Evolutionary conservation across 2,329 filamentous ascomycete species (phyloP), one percentile per base, ranked within the genome.

Genomic region (Ophiosphaerella narmari): DNA sequence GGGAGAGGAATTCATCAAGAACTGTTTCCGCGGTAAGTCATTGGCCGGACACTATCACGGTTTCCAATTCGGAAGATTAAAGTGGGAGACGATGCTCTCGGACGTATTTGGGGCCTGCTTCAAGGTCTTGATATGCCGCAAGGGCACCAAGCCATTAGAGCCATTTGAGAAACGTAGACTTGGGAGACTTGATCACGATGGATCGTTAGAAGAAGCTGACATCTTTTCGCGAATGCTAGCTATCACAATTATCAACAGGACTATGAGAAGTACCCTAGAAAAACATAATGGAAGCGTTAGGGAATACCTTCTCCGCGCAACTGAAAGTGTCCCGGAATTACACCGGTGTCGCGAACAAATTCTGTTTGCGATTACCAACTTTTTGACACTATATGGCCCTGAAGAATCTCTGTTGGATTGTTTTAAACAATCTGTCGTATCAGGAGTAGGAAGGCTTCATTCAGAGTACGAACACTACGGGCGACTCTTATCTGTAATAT

Each of bases 41-140:
- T 26, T 43, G 7, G 7, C 6, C 3, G 5, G 26, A 39, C 2
- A 6, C 18, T 12, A 38, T 18, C 12, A 14, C 18, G 13, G 5
- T 12, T 49, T 49, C 39, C 7, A 7, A n/a, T 18, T 12, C 6
- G 46, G 46, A 13, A 43, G 46, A 39, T 12, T 43, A 9, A 12
- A 29, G n/a, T 49, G 46, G 46, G 34, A 49, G 9, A 33, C 46
- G 26, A 38, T 49, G 46, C 33, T 49, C n/a, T 33, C 26, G 9
- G 46, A 49, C 23, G 23, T 18, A 7, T 49, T 49, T 49, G 46
- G 46, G 4, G 18, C 31, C 14, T 2, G 7, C 8, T 49, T 49
- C 36, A 7, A 24, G 14, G 12, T 23, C 5, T 39, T 49, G 12
- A 35, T 49, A 13, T 14, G 6, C 5, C 37, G 31, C 4, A 40